Conservation (phyloP, 2,329 filamentous ascomycete genomes). For the Fusarium sp. region DNA sequence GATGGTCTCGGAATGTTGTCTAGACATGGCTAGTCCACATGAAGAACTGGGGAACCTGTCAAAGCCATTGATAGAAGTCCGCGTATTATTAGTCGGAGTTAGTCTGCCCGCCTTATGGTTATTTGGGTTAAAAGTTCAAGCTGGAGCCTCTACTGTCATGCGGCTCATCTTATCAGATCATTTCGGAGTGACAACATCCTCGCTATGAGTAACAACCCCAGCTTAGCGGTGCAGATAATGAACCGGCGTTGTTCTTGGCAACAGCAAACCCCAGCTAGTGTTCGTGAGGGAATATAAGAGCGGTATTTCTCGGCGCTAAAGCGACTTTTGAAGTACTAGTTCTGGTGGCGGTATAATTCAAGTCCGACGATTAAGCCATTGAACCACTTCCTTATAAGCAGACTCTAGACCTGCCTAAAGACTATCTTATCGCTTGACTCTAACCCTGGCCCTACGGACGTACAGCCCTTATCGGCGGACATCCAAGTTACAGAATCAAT, state of each 20-base stretch:
- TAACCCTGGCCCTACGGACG: not conserved
- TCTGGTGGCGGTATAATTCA: not conserved
- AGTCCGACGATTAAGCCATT: not conserved
- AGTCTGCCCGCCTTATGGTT: not conserved
- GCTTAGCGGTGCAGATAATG: not conserved
- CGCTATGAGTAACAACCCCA: not conserved
- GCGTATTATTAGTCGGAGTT: not conserved
- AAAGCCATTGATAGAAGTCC: too few species aligned
- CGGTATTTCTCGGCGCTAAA: rapidly evolving
- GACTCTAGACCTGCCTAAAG: not conserved
- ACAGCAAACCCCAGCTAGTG: not conserved
- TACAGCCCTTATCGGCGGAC: not conserved
- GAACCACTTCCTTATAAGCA: too few species aligned
- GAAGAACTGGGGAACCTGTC: not conserved
- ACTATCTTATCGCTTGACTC: not conserved
- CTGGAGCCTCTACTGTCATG: rapidly evolving
- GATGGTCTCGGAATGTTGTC: not conserved
- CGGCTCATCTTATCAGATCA: not conserved
- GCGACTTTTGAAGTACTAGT: rapidly evolving
- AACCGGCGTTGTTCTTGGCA: too few species aligned
- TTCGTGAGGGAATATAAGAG: rapidly evolving
- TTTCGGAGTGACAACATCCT: not conserved
- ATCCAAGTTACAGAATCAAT: not conserved
- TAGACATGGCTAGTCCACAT: not conserved
- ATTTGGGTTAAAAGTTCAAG: too few species aligned